Evolutionary conservation across 176 grass and related monocot genomes (phyloP).

Genomic region (Olyra latifolia): DNA sequence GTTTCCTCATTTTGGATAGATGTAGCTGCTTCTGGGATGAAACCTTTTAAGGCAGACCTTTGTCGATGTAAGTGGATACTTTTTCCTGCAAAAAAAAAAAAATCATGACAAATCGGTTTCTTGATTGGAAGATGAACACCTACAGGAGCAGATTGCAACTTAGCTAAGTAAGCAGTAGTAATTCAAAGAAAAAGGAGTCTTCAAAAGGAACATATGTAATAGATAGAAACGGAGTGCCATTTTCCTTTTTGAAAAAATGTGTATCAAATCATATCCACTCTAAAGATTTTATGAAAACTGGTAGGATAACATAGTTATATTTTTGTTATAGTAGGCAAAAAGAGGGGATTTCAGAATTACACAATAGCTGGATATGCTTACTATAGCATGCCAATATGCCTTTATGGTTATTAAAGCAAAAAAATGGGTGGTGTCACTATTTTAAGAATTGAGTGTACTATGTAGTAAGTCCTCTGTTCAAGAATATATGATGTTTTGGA

Average conservation of each 20-base stretch:
- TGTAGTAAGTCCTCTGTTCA: background rate
- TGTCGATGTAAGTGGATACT: background rate
- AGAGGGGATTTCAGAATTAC: background rate
- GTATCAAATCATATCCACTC: too few relatives aligned
- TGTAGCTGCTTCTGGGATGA: background rate
- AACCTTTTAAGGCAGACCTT: background rate
- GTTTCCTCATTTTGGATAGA: background rate
- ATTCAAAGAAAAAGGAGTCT: background rate
- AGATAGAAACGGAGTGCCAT: background rate
- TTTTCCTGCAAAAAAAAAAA: conserved; percentile 1
- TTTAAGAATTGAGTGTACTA: background rate
- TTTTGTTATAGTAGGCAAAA: background rate
- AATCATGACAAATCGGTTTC: background rate
- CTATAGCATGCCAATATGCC: background rate
- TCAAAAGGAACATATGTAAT: background rate
- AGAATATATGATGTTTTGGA: background rate
- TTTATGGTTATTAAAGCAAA: background rate
- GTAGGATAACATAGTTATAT: background rate
- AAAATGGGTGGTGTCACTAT: background rate
- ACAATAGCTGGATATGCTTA: background rate
- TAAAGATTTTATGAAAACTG: background rate
- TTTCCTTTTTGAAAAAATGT: background rate
- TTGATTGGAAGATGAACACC: background rate
- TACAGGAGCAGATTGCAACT: background rate
- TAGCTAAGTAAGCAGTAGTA: background rate